Evolutionary conservation across 75 land plant species (phyloP), one percentile per base, ranked within the genome.

Genomic region (Pinus albicaulis): DNA sequence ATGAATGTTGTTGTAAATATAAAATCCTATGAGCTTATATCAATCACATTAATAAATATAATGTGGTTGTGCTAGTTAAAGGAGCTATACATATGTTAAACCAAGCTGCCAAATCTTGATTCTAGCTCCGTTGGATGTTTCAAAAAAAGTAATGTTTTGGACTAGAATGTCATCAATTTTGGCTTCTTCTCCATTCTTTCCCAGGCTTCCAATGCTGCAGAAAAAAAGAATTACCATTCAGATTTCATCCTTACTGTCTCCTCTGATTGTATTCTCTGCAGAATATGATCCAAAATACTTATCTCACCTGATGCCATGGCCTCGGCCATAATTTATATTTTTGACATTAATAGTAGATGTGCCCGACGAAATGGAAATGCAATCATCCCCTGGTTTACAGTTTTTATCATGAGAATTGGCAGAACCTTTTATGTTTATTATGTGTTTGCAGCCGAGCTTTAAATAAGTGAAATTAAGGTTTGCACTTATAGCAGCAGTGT

Each of bases 71-170:
- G n/a, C n/a, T n/a, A n/a, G n/a, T 48, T 48, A 48, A 10, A 10
- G 2, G 12, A 10, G 11, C 0, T 10, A 11, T 10, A 48, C 12
- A 48, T 12, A 48, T 48, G 11, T 1, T 48, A n/a, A 28, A 23
- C 13, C 56, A 31, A 83, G 88, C 91, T 86, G 89, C 86, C 89
- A 86, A 25, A 89, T 78, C 56, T 89, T 89, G 86, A 89, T 86
- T 19, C 91, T 79, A 13, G 75, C 82, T 5, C 91, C 91, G 55
- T 87, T 89, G 34, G 82, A 70, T 14, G 89, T 77, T 65, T 75
- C 72, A 16, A 28, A 72, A 65, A 80, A 79, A 56, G 20, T 31
- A 16, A 73, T 69, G 22, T 78, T 73, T 2, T 41, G 70, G n/a
- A 89, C 89, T 31, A 36, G 62, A 57, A 89, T 61, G 19, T 79